These are phyloP conservation scores for Cryphonectria carpinicola DNA, from an alignment of 2,329 filamentous ascomycete species.

Conservation along the genomic window DNA sequence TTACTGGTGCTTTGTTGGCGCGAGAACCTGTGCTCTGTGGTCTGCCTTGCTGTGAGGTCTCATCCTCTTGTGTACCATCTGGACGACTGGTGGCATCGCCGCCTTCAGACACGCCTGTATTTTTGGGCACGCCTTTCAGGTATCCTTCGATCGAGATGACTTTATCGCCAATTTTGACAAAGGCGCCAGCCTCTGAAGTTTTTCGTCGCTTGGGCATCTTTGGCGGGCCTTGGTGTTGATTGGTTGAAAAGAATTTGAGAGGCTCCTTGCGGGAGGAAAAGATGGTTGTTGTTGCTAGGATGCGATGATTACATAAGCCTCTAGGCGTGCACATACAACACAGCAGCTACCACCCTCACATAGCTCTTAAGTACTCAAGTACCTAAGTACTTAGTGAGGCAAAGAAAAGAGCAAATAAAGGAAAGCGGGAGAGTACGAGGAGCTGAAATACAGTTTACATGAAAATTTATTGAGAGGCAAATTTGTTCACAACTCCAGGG, in stretches of 20 bases:
- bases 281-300: background rate
- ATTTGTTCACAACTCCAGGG: too few relatives aligned
- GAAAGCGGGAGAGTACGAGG: too few relatives aligned
- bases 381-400: too few relatives aligned
- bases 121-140: slow-evolving; percentile 42
- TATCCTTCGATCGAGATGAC: slow-evolving; percentile 55
- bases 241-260: slow-evolving; percentile 19
- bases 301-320: background rate
- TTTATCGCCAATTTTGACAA: slow-evolving; percentile 53
- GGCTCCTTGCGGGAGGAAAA: background rate
- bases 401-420: too few relatives aligned
- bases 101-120: slow-evolving; percentile 29
- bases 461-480: too few relatives aligned
- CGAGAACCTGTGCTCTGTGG: background rate
- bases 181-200: slow-evolving; percentile 40
- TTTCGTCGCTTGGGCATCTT: slow-evolving; percentile 33
- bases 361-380: too few relatives aligned
- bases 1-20: slow-evolving; percentile 34
- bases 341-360: too few relatives aligned
- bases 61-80: background rate
- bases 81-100: background rate
- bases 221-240: slow-evolving; percentile 30
- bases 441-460: background rate
- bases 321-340: background rate
- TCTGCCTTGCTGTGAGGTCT: background rate